Evolutionary conservation across 306 rosid genomes (phyloP), one percentile per base, ranked within the genome.

Genomic region (Vigna trinervia): DNA sequence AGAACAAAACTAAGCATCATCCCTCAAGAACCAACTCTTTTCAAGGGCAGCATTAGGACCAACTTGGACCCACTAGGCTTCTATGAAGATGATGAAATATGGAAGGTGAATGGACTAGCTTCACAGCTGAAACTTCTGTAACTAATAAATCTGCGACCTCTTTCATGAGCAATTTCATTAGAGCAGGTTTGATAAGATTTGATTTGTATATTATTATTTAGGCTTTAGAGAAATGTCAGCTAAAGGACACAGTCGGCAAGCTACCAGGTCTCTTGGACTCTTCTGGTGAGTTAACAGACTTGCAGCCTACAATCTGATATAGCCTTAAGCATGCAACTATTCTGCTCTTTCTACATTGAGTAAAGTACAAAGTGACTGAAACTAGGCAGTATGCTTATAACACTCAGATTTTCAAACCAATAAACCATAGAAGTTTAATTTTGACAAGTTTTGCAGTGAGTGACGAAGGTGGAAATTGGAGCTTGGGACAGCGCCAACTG

Each of bases 11-110:
- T 61, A 5, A 34, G 68, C 46, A 61, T 61, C 22, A 61, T 61
- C 46, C 67, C 67, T 61, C 67, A 61, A 61, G 67, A 61, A 61
- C 67, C 67, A 32, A 61, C 67, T 61, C 67, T 61, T 61, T 61
- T 61, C 45, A 61, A 61, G 67, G 67, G 67, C 12, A 61, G 45
- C 67, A 61, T 61, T 61, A 61, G 46, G 46, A 61, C 67, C 12
- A 61, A 61, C 67, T 32, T 61, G 67, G 67, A 61, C 45, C 67
- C 67, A 32, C 67, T 61, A 32, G 67, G 46, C 67, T 7, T 61
- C 22, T 61, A 61, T 15, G 67, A 61, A 0, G 67, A 61, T 61
- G 67, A 61, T 32, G 45, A 61, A 32, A 61, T 61, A 32, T 61
- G 45, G 67, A 61, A 61, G 67, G 67, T 61, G 45, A 61, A 14